These are phyloP conservation scores for Posidonia oceanica DNA, from an alignment of 116 monocot genomes.

Conservation along the genomic window DNA sequence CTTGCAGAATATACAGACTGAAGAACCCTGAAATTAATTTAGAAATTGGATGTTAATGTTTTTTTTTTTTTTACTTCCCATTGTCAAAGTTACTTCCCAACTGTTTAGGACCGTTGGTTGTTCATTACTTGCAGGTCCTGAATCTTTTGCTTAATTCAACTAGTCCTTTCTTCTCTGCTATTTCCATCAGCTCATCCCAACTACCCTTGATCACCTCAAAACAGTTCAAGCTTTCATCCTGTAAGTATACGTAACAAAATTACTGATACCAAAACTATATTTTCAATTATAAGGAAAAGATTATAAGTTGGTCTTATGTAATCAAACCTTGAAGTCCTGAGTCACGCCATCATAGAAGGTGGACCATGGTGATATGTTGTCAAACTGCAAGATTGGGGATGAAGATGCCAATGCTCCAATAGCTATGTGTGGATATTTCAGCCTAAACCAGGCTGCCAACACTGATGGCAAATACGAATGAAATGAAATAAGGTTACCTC, in stretches of 20 bases:
- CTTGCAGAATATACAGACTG: conserved; percentile 34
- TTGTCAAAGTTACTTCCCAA: neutral
- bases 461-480: conserved; percentile 23
- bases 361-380: conserved; percentile 64
- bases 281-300: neutral
- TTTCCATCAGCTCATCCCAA: conserved; percentile 70
- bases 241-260: neutral
- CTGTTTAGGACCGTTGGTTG: neutral
- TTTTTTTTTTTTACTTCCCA: neutral
- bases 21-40: conserved; percentile 26
- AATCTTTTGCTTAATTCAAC: conserved; percentile 40
- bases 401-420: conserved; percentile 90
- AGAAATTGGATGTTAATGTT: neutral
- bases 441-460: conserved; percentile 96
- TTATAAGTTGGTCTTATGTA: no score
- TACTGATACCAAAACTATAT: neutral
- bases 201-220: conserved; percentile 69
- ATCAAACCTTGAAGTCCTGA: conserved; percentile 60
- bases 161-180: conserved; percentile 39
- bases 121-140: conserved; percentile 52
- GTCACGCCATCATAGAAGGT: conserved; percentile 89
- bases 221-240: conserved; percentile 76
- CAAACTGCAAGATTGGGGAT: conserved; percentile 88
- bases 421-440: conserved; percentile 88
- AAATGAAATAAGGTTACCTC: neutral